These are phyloP conservation scores for Penicillium longicatenatum DNA, from an alignment of 495 filamentous ascomycete species.

Conservation along the genomic window DNA sequence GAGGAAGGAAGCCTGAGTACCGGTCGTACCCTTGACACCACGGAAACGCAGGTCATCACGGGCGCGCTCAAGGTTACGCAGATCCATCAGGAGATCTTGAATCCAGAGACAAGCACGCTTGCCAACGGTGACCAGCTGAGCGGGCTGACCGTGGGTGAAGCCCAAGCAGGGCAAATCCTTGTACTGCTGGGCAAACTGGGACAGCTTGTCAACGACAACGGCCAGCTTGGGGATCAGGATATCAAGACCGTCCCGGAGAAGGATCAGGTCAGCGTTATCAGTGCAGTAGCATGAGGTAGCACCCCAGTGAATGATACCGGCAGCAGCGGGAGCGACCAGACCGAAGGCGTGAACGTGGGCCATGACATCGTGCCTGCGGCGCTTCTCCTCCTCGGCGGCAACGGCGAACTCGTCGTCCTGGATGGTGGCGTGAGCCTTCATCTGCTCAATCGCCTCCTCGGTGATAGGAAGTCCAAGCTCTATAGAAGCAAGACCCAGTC, in stretches of 20 bases:
- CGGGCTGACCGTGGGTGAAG: conserved; percentile 86
- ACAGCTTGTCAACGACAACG: conserved; percentile 78
- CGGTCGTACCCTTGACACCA: conserved; percentile 79
- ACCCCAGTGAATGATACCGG: conserved; percentile 85
- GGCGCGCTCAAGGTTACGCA: conserved; percentile 76
- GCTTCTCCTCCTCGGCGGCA: conserved; percentile 79
- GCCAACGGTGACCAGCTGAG: conserved; percentile 83
- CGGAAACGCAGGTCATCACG: conserved; percentile 78
- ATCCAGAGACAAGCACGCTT: conserved; percentile 75
- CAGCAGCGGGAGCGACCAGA: conserved; percentile 73
- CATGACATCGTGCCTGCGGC: conserved; percentile 71
- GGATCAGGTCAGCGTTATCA: conserved; percentile 89
- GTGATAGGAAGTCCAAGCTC: conserved; percentile 60
- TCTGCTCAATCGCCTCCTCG: conserved; percentile 71
- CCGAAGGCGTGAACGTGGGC: conserved; percentile 76
- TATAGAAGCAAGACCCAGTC: conserved; percentile 31
- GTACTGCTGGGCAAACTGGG: conserved; percentile 73
- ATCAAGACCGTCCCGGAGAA: conserved; percentile 73
- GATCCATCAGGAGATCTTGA: conserved; percentile 85
- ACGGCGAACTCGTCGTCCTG: conserved; percentile 79
- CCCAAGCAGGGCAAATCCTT: conserved; percentile 66
- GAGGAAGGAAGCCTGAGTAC: conserved; percentile 79
- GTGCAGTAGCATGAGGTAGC: conserved; percentile 69
- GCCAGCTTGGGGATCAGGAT: conserved; percentile 84
- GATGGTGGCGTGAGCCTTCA: conserved; percentile 70